phyloP scores from a whole-genome alignment of 306 rosid genomes.

The Hippophae rhamnoides region DNA sequence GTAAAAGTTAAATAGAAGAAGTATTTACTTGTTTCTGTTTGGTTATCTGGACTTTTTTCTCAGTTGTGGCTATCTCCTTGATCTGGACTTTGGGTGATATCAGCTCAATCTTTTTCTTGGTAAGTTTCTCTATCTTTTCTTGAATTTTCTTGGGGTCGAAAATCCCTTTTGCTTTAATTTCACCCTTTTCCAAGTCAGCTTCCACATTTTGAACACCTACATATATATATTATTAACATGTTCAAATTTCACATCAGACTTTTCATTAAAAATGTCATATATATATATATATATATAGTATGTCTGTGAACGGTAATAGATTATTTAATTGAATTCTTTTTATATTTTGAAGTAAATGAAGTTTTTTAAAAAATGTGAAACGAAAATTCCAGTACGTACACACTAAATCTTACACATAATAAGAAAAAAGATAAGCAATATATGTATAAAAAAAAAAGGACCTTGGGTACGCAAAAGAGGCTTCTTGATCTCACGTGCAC shows the following conservation, averaged over 20 bases:
- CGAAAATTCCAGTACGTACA: neutral
- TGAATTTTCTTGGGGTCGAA: conserved; percentile 51
- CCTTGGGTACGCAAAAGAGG: conserved; percentile 61
- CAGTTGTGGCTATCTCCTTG: conserved; percentile 21
- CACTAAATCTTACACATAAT: neutral
- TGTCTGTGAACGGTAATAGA: too few species aligned
- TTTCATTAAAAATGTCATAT: too few species aligned
- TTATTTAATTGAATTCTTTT: too few species aligned
- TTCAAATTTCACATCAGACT: neutral
- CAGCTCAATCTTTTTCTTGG: conserved; percentile 55
- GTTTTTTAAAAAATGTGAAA: neutral
- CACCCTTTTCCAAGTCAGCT: conserved; percentile 48
- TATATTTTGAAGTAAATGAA: too few species aligned
- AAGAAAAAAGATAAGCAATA: neutral
- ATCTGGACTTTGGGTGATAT: conserved; percentile 64
- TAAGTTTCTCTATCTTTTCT: conserved; percentile 43
- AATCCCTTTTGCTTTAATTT: conserved; percentile 54
- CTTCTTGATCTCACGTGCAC: conserved; percentile 61
- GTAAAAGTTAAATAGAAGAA: neutral
- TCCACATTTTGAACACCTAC: conserved; percentile 67
- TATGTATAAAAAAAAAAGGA: conserved; percentile 2
- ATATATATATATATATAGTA: too few species aligned
- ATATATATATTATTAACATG: neutral
- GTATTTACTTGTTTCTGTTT: conserved; percentile 16
- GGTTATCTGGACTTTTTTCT: conserved; percentile 36